A percentile compares a stretch with the other conserved stretches of the same genome.
Conservation (phyloP, 106 monocot genomes). For the Gastrodia elata region DNA sequence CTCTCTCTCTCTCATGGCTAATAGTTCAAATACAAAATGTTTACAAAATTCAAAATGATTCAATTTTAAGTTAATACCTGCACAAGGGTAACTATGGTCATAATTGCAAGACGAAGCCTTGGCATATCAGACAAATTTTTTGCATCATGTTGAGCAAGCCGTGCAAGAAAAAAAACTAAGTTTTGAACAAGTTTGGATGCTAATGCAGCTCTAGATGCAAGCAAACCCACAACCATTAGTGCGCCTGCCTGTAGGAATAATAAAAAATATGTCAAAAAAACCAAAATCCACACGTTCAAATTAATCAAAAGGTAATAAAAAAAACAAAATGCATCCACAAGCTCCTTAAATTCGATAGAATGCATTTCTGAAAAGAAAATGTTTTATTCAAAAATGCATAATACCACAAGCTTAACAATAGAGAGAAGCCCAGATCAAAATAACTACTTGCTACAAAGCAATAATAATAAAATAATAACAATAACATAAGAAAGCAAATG, state of each 20-base stretch:
- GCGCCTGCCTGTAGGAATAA: constrained; percentile 65
- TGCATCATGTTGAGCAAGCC: constrained; percentile 50
- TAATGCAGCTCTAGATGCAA: constrained; percentile 67
- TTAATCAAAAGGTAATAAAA: neutral
- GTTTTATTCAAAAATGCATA: neutral
- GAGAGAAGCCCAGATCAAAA: neutral
- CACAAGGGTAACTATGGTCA: constrained; percentile 70
- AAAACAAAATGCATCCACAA: neutral
- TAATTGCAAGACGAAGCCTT: constrained; percentile 58
- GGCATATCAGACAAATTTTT: constrained; percentile 47
- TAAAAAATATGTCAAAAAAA: neutral
- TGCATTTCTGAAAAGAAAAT: neutral
- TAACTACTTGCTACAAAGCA: neutral
- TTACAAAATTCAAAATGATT: too few species aligned
- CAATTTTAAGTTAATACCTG: constrained; percentile 40
- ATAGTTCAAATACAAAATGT: too few species aligned
- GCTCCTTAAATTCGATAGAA: neutral
- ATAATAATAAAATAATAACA: constrained; percentile 2
- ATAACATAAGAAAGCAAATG: neutral
- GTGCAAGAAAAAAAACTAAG: constrained; percentile 46
- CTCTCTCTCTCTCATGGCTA: too few species aligned
- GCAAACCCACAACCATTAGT: constrained; percentile 75
- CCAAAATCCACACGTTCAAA: neutral
- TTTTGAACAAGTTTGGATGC: constrained; percentile 50
- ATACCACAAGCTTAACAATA: neutral